Conservation (phyloP, 495 filamentous ascomycete species). For the Aspergillus cavernicola region DNA sequence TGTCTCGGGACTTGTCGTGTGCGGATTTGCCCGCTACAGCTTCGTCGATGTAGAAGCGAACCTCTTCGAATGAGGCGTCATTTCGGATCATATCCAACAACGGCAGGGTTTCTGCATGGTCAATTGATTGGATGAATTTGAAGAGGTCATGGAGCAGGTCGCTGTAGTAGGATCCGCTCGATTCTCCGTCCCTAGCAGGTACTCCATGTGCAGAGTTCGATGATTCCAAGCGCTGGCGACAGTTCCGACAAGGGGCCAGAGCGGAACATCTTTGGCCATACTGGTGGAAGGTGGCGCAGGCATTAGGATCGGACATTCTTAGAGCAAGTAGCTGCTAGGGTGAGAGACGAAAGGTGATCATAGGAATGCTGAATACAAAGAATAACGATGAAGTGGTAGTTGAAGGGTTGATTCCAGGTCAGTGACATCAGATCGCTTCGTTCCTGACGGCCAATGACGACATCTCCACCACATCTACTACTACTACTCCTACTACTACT, state of each 20-base stretch:
- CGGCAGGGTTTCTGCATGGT: not conserved
- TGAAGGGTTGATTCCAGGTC: too few species aligned
- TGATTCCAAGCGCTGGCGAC: not conserved
- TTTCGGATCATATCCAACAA: constrained; percentile 7
- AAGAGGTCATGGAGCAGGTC: constrained; percentile 11
- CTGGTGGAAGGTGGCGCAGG: not conserved
- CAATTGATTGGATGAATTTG: constrained; percentile 1
- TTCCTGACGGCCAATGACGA: too few species aligned
- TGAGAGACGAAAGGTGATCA: too few species aligned
- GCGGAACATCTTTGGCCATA: not conserved
- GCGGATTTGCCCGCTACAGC: not conserved
- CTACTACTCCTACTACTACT: too few species aligned
- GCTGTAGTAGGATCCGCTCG: not conserved
- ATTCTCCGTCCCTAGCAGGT: not conserved
- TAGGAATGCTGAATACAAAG: too few species aligned
- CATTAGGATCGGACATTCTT: not conserved
- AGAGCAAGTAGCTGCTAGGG: too few species aligned
- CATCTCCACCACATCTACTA: too few species aligned
- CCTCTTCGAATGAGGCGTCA: constrained; percentile 2
- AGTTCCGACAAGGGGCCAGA: not conserved
- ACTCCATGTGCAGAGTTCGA: not conserved
- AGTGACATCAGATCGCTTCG: too few species aligned
- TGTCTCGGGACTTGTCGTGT: not conserved
- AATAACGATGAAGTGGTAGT: too few species aligned
- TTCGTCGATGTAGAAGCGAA: constrained; percentile 7